Evolutionary conservation across 2,329 filamentous ascomycete species (phyloP).

Genomic region (Monilinia aucupariae): DNA sequence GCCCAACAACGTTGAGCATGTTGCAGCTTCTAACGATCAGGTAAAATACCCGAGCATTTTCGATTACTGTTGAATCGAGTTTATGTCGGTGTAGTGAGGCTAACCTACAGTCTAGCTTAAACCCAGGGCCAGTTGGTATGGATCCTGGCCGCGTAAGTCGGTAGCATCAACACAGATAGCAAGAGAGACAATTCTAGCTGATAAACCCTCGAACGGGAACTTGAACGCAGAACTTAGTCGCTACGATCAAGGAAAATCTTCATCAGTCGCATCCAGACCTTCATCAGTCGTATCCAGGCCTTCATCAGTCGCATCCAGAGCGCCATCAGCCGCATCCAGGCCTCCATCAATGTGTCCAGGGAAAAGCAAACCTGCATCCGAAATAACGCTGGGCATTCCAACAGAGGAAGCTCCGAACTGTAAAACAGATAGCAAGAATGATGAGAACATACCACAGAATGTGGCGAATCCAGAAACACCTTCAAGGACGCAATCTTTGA

Average conservation of each 20-base stretch:
- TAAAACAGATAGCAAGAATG: conserved; percentile 13
- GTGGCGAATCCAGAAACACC: background rate
- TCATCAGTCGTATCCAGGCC: conserved; percentile 29
- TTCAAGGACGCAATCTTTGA: conserved; percentile 8
- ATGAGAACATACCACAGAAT: conserved; percentile 10
- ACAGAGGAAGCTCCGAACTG: conserved; percentile 9
- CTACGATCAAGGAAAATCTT: conserved; percentile 29
- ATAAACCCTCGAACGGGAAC: conserved; percentile 29
- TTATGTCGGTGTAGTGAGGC: conserved; percentile 6
- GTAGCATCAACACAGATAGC: conserved; percentile 55
- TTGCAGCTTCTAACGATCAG: conserved; percentile 2
- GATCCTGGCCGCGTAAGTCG: conserved; percentile 51
- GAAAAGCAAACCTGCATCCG: conserved; percentile 35
- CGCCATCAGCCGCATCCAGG: conserved; percentile 22
- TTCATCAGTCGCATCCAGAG: conserved; percentile 25
- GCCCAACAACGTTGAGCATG: conserved; percentile 1
- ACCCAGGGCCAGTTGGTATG: conserved; percentile 51
- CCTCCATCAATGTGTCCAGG: conserved; percentile 34
- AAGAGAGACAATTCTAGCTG: conserved; percentile 55
- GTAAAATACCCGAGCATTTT: background rate
- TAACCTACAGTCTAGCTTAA: conserved; percentile 25
- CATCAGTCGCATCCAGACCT: conserved; percentile 25
- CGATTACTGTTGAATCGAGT: background rate
- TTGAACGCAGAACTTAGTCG: conserved; percentile 29
- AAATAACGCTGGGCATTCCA: conserved; percentile 31